Base-by-base conservation (phyloP, 1,139 yeast species). In the Yamadazyma atlantica region DNA sequence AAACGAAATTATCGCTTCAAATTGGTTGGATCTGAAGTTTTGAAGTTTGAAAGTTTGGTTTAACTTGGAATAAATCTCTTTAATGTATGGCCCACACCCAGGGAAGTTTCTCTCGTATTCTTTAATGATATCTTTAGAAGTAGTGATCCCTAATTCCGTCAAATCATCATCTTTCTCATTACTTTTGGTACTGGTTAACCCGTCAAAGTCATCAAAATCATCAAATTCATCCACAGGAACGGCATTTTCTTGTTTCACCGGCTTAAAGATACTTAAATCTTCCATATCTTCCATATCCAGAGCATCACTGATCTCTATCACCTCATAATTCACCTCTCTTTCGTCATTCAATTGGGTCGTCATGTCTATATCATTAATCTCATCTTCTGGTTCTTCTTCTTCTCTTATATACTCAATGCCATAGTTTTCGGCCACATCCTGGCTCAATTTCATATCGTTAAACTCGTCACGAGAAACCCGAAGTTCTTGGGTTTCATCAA, bases 1-100 rank as follows among this genome's bases (percentile, higher is more conserved):
- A 0, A 96, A 83, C 0, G 96, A 82, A 49, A 84, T 80, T 10
- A 94, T 75, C 0, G 97, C 97, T 42, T 87, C 94, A 29, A 82
- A 64, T 56, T 94, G 99, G 56, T 92, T 87, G 3, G 82, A 75
- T 37, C 99, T 73, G 57, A 94, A 94, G 0, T 75, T 70, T 7
- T 69, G 62, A 30, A 94, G 60, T 31, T 80, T 75, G 58, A 94
- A 94, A 2, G 73, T 75, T 9, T 71, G 58, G 23, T 70, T 71
- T 31, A 92, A 66, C 9, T 78, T 74, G 2, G 61, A 57, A 49
- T 74, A 70, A 1, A 88, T 84, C 41, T 90, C 97, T 2, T 64
- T 55, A 1, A 70, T 65, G 32, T 66, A 68, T 1, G 49, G 41
- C 36, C 60, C 73, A 3, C 66, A 54, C 2, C 73, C 74, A 2